A percentile compares a stretch with the other conserved stretches of the same genome.
Evolutionary conservation across 176 grass and related monocot species (phyloP).

Genomic region (Avena sativa): DNA sequence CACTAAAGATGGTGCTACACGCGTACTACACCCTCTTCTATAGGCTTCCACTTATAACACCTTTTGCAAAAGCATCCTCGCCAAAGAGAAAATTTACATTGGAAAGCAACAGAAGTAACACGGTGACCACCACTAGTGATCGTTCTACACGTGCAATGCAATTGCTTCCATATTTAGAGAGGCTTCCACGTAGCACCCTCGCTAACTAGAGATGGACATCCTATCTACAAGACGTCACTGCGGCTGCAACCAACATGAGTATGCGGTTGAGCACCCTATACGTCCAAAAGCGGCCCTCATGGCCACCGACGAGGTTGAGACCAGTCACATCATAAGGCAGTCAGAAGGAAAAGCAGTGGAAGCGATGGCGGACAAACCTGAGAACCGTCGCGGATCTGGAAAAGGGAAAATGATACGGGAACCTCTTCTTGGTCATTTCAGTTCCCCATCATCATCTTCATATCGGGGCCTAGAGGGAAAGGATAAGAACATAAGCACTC

Average conservation of each 20-base stretch:
- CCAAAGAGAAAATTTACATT: neutral
- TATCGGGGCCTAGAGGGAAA: neutral
- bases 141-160: neutral
- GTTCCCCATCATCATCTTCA: neutral
- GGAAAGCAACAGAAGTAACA: neutral
- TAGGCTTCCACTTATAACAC: neutral
- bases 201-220: neutral
- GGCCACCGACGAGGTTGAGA: neutral
- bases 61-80: neutral
- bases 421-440: neutral
- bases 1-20: neutral
- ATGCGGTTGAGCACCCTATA: neutral
- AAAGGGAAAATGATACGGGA: neutral
- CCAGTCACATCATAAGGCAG: neutral
- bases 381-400: neutral
- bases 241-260: neutral
- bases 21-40: neutral
- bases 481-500: too few species aligned
- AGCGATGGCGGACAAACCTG: neutral
- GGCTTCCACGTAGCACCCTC: neutral
- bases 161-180: neutral
- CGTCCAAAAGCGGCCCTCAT: neutral
- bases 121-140: neutral
- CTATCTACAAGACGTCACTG: neutral
- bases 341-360: neutral